Percentiles rank a stretch among this genome's conserved stretches.
Conservation (phyloP, 768 basidiomycete species). For the Trametes maxima region DNA sequence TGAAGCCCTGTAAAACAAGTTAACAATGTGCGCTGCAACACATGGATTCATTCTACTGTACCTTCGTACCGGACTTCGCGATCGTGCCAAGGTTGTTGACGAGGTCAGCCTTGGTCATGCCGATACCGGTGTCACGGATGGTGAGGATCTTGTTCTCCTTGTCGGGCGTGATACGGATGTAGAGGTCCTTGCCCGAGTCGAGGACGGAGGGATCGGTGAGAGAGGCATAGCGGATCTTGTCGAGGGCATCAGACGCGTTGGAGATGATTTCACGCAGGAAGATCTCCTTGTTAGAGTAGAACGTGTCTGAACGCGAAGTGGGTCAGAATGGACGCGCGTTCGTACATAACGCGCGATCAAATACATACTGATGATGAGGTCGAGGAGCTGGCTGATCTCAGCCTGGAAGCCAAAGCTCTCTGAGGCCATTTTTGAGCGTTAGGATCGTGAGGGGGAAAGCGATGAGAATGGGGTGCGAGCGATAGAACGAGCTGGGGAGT, state of each 20-base stretch:
- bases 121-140: constrained; percentile 95
- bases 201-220: constrained; percentile 91
- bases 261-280: constrained; percentile 99
- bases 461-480: constrained; percentile 12
- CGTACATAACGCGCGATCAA: constrained; percentile 3
- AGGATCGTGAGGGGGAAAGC: constrained; percentile 21
- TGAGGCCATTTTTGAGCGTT: constrained; percentile 57
- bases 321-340: constrained; percentile 20
- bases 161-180: constrained; percentile 93
- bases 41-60: constrained; percentile 32
- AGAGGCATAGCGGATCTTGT: constrained; percentile 98
- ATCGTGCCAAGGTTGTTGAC: constrained; percentile 99
- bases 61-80: constrained; percentile 93
- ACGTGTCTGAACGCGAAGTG: constrained; percentile 69
- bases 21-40: background rate
- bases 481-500: constrained; percentile 22
- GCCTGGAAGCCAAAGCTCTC: constrained; percentile 98
- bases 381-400: constrained; percentile 98
- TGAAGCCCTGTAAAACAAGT: constrained; percentile 74
- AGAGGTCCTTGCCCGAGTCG: constrained; percentile 89
- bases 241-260: constrained; percentile 96
- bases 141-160: constrained; percentile 91
- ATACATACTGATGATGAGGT: constrained; percentile 94
- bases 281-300: constrained; percentile 99
- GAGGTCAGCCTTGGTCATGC: constrained; percentile 99